Evolutionary conservation across 2,329 filamentous ascomycete genomes (phyloP).

Genomic region (Ophiostoma montium): DNA sequence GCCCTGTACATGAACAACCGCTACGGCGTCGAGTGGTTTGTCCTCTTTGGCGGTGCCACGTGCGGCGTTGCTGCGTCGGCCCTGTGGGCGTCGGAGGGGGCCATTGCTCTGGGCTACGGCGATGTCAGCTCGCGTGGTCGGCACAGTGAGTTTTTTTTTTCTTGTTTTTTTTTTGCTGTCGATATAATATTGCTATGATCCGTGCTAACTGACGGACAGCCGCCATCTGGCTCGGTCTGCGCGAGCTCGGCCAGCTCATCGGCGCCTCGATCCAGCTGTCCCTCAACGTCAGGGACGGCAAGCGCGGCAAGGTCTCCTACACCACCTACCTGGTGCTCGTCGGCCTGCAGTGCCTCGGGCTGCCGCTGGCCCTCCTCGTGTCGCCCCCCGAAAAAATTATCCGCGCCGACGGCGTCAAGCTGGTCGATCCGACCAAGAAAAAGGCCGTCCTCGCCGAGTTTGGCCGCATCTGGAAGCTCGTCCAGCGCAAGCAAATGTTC

Average conservation of each 20-base stretch:
- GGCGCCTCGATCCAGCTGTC: slow-evolving; percentile 1
- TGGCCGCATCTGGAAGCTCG: neutral
- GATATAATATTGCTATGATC: too few relatives aligned
- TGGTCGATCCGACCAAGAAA: neutral
- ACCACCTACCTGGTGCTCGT: neutral
- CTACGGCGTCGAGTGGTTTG: slow-evolving; percentile 1
- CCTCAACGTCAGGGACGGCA: neutral
- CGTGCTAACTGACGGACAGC: neutral
- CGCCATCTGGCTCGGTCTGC: slow-evolving; percentile 1
- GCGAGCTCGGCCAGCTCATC: slow-evolving; percentile 1
- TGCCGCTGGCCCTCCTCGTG: neutral
- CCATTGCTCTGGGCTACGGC: neutral
- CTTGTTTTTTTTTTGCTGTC: neutral
- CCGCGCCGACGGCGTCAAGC: neutral
- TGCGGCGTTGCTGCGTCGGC: neutral
- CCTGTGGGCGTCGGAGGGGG: neutral
- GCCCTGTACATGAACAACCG: neutral
- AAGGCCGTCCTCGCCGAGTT: neutral
- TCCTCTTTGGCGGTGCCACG: neutral
- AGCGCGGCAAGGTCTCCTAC: neutral
- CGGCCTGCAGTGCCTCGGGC: neutral
- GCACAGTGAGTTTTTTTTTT: neutral
- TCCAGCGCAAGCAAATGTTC: neutral
- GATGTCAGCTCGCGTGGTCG: neutral
- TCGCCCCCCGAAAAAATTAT: neutral